phyloP scores from a whole-genome alignment of 257 asterid species.

The Ajuga chamaepitys region DNA sequence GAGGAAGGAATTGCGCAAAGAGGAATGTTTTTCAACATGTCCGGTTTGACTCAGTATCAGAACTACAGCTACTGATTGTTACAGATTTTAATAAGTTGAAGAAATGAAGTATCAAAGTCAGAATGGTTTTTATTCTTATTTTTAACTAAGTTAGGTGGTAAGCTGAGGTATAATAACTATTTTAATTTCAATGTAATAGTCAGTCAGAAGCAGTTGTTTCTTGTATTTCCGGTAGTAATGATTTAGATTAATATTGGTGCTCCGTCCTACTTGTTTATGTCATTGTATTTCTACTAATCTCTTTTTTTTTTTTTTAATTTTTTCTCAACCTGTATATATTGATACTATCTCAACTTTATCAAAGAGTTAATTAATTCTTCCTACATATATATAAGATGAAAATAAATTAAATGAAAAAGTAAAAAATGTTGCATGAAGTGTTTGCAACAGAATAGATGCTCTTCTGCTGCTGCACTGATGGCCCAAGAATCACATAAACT shows the following conservation, averaged over 20 bases:
- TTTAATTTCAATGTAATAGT: slow-evolving; percentile 9
- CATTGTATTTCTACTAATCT: neutral
- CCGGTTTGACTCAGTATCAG: slow-evolving; percentile 28
- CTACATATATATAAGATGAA: no score
- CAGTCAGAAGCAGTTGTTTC: neutral
- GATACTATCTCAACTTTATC: neutral
- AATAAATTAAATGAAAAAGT: no score
- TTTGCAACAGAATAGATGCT: neutral
- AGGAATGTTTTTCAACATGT: slow-evolving; percentile 33
- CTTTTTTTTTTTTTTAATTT: neutral
- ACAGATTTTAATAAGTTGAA: neutral
- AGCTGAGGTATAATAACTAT: slow-evolving; percentile 9
- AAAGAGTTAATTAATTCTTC: no score
- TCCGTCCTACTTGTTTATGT: neutral
- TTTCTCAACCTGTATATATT: slow-evolving; percentile 15
- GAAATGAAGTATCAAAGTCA: neutral
- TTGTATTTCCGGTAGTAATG: neutral
- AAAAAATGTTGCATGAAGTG: neutral
- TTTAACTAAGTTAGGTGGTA: slow-evolving; percentile 24
- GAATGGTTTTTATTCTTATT: neutral
- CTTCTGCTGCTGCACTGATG: neutral
- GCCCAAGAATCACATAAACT: neutral
- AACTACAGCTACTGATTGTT: slow-evolving; percentile 31
- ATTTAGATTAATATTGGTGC: slow-evolving; percentile 14
- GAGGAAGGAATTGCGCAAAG: slow-evolving; percentile 29